Base-by-base conservation (phyloP, 2,329 filamentous ascomycete genomes). In the Coniochaeta sp. region DNA sequence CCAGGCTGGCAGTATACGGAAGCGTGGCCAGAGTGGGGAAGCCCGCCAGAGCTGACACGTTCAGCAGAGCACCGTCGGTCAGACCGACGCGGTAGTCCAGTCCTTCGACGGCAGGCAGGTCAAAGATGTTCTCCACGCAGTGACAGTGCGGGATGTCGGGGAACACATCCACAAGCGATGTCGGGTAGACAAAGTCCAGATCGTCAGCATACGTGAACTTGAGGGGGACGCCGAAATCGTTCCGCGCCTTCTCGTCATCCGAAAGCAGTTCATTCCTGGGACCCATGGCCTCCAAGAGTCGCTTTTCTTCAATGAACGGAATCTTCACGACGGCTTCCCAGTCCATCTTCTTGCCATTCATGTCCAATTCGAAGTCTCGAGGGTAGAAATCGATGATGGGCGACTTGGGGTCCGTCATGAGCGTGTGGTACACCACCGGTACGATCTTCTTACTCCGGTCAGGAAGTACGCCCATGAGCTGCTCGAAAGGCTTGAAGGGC, bases 271-370 rank as follows among this genome's bases (percentile, higher is more conserved):
- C 79, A 64, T 98, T 93, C 71, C 89, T 92, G 7, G 92, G 87
- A 17, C 82, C 88, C 90, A 99, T 97, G 8, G 93, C 95, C 40
- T 80, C 77, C 59, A 99, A 80, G 2, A 99, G 79, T 28, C 95
- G 86, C 68, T 89, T 86, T 73, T 99, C 93, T 61, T 99, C 91
- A 64, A 99, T 99, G 75, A 99, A 99, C 0, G 95, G 95, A 69
- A 99, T 99, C 75, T 98, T 99, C 65, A 99, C 92, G 40, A 99
- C 93, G 30, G 95, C 95, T 72, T 99, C 95, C 95, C 95, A 99
- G 64, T 99, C 96, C 89, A 96, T 96, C 78, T 96, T 99, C 79
- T 99, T 99, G 62, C 95, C 96, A 68, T 99, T 98, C 95, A 99
- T 98, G 72, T 99, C 96, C 44, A 99, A 81, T 65, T 96, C 91